A percentile compares a stretch with the other conserved stretches of the same genome.
Evolutionary conservation across 768 basidiomycete genomes (phyloP).

Genomic region (Boletus edulis): DNA sequence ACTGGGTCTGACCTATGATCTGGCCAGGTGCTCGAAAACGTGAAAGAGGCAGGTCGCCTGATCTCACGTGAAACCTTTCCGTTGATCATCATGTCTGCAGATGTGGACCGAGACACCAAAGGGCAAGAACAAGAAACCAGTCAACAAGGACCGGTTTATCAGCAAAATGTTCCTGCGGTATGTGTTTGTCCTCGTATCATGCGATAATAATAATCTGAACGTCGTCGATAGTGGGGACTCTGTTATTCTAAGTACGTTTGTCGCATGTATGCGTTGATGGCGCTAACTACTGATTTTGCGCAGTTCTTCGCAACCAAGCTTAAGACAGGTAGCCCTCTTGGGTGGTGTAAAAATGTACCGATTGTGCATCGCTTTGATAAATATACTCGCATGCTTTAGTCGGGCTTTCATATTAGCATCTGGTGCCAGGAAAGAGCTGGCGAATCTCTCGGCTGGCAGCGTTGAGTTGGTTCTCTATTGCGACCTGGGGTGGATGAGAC

Average conservation of each 20-base stretch:
- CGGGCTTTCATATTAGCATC: neutral
- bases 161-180: conserved; percentile 98
- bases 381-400: neutral
- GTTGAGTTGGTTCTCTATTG: conserved; percentile 62
- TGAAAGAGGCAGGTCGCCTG: conserved; percentile 74
- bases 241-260: conserved; percentile 85
- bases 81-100: conserved; percentile 40
- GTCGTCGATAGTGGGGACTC: conserved; percentile 76
- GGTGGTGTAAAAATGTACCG: neutral
- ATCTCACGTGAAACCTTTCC: neutral
- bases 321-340: conserved; percentile 24
- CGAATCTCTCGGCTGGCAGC: conserved; percentile 58
- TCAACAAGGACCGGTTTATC: conserved; percentile 99
- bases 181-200: conserved; percentile 22
- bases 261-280: neutral
- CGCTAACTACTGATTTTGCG: conserved; percentile 34
- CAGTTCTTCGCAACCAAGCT: conserved; percentile 77
- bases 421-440: conserved; percentile 43
- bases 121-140: conserved; percentile 97
- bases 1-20: conserved; percentile 7
- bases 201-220: conserved; percentile 8
- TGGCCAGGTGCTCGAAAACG: conserved; percentile 90
- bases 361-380: neutral
- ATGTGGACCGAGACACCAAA: conserved; percentile 99
- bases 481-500: conserved; percentile 37